Conservation (phyloP, 202 grass and related monocot species). For the Eragrostis tef region DNA sequence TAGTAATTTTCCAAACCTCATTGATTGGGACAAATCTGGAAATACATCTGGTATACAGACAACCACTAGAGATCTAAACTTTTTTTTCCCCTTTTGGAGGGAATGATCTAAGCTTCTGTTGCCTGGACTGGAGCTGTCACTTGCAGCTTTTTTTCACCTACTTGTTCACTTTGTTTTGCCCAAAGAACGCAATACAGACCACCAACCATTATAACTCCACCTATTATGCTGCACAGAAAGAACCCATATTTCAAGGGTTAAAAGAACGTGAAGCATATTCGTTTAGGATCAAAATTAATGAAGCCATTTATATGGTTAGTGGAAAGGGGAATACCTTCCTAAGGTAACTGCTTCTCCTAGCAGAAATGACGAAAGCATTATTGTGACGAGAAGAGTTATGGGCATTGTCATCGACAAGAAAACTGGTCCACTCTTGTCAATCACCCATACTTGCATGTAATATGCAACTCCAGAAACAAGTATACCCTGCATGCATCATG, state of each 20-base stretch:
- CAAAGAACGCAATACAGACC: constrained; percentile 72
- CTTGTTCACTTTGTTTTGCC: constrained; percentile 57
- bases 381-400: constrained; percentile 54
- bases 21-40: background rate
- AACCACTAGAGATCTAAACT: background rate
- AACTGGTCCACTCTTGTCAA: constrained; percentile 68
- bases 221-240: constrained; percentile 51
- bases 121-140: background rate
- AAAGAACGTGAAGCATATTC: background rate
- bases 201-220: constrained; percentile 58
- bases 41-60: background rate
- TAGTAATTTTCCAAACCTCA: background rate
- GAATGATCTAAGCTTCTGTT: constrained; percentile 43
- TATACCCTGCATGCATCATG: constrained; percentile 46
- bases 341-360: constrained; percentile 59
- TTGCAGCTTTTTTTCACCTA: constrained; percentile 35
- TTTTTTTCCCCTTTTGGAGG: too few relatives aligned
- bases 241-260: background rate
- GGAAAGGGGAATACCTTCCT: constrained; percentile 51
- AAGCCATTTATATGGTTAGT: background rate
- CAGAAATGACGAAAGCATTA: constrained; percentile 45
- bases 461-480: constrained; percentile 46
- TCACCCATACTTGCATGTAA: constrained; percentile 64
- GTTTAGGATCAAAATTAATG: background rate
- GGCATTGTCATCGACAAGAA: constrained; percentile 59